phyloP scores from a whole-genome alignment of 2,329 filamentous ascomycete species.

The Chrysosphaeria jannelii region DNA sequence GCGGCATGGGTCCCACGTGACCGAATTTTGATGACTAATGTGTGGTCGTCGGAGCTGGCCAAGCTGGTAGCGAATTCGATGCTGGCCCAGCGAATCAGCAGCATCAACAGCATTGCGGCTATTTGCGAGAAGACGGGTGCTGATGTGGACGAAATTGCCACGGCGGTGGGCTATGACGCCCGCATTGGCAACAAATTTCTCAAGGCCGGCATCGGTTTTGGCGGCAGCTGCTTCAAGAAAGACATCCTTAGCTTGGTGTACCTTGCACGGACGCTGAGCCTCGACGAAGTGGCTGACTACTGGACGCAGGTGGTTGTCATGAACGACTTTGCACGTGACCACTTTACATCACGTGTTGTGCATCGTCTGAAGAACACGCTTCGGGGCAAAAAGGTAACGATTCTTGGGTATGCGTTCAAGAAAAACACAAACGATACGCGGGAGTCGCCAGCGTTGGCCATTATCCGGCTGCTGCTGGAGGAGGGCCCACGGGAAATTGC shows the following conservation, averaged over 20 bases:
- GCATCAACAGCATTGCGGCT: conserved; percentile 55
- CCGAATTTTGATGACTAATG: conserved; percentile 40
- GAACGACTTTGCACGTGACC: conserved; percentile 43
- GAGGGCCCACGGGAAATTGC: conserved; percentile 32
- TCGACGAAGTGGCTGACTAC: conserved; percentile 44
- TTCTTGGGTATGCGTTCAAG: conserved; percentile 56
- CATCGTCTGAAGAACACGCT: conserved; percentile 35
- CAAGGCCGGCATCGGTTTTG: conserved; percentile 47
- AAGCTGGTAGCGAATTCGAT: conserved; percentile 59
- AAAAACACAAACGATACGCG: conserved; percentile 49
- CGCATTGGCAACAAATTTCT: conserved; percentile 46
- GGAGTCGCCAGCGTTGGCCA: conserved; percentile 36
- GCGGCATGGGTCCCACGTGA: conserved; percentile 35
- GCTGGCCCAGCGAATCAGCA: conserved; percentile 52
- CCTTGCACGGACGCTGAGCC: conserved; percentile 35
- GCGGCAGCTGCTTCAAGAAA: conserved; percentile 58
- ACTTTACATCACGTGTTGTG: conserved; percentile 37
- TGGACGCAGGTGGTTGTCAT: conserved; percentile 46
- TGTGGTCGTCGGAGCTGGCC: conserved; percentile 49
- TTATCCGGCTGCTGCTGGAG: conserved; percentile 32
- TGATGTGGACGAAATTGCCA: conserved; percentile 41
- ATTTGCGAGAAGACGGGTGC: conserved; percentile 51
- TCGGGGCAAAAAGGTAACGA: conserved; percentile 35
- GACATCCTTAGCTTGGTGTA: conserved; percentile 48
- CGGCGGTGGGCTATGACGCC: conserved; percentile 34